These are phyloP conservation scores for Ambrosiella beaveri DNA, from an alignment of 2,329 filamentous ascomycete species.

Conservation along the genomic window DNA sequence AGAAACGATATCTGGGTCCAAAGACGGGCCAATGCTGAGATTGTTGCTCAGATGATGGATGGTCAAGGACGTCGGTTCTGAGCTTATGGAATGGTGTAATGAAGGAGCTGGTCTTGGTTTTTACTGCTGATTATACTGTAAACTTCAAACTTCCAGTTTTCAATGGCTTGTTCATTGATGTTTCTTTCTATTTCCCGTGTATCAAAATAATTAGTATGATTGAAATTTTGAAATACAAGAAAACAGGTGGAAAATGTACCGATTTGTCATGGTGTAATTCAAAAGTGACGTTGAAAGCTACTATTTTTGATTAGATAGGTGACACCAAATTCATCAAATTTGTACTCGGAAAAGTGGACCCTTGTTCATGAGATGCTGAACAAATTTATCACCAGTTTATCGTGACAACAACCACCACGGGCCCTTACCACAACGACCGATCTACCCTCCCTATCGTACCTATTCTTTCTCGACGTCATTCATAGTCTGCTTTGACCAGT, in stretches of 20 bases:
- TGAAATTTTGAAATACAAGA: too few species aligned
- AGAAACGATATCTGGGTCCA: conserved; percentile 9
- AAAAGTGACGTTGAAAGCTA: neutral
- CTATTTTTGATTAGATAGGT: conserved; percentile 10
- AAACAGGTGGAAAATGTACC: too few species aligned
- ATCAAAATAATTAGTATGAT: neutral
- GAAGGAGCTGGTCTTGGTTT: too few species aligned
- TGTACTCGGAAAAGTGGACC: neutral
- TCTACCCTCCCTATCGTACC: neutral
- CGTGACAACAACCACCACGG: neutral
- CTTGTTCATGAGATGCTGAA: neutral
- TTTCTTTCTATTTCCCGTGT: neutral
- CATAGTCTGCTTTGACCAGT: neutral
- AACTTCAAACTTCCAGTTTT: too few species aligned
- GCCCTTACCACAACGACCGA: neutral
- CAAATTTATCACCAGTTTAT: conserved; percentile 3
- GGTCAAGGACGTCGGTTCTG: conserved; percentile 7
- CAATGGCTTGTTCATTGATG: too few species aligned
- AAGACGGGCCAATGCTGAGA: conserved; percentile 4
- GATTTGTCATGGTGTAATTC: neutral
- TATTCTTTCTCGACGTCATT: neutral
- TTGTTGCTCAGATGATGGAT: conserved; percentile 6
- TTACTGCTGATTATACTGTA: too few species aligned
- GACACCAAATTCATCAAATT: neutral
- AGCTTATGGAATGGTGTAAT: neutral